Conservation (phyloP, 768 basidiomycete species). For the Podaxis sp. region DNA sequence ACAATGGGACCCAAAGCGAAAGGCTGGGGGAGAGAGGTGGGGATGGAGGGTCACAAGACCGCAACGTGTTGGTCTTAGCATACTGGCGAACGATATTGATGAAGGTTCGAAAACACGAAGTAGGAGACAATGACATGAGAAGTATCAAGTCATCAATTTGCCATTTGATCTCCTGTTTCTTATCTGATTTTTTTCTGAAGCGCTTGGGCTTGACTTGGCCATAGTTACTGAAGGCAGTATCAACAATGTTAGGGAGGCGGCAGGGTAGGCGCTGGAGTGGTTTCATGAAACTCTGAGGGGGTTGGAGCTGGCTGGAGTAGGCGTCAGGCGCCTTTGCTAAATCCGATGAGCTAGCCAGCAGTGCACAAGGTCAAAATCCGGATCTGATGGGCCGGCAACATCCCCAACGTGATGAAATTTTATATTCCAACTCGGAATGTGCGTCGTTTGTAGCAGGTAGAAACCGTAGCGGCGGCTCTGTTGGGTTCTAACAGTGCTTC, state of each 20-base stretch:
- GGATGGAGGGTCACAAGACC: conserved; percentile 13
- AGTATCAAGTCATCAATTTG: conserved; percentile 6
- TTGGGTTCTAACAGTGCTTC: background rate
- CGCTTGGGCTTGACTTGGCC: background rate
- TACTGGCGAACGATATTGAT: background rate
- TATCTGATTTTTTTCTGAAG: conserved; percentile 10
- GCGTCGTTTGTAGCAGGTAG: background rate
- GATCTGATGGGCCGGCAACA: conserved; percentile 13
- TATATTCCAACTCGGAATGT: background rate
- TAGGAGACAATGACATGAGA: conserved; percentile 4
- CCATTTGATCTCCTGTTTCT: conserved; percentile 1
- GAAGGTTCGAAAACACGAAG: conserved; percentile 6
- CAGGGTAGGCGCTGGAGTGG: background rate
- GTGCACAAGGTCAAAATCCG: conserved; percentile 1
- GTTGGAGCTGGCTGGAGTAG: background rate
- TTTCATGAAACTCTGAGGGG: background rate
- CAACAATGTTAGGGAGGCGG: background rate
- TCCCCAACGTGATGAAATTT: conserved; percentile 5
- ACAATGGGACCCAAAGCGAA: conserved; percentile 7
- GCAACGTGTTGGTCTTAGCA: conserved; percentile 11
- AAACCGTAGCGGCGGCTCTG: background rate
- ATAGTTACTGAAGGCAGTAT: background rate
- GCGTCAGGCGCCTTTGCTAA: background rate
- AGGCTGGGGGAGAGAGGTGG: background rate
- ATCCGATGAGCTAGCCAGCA: background rate